phyloP scores from a whole-genome alignment of 352 stramenopile species.

The Phytophthora parvispora region DNA sequence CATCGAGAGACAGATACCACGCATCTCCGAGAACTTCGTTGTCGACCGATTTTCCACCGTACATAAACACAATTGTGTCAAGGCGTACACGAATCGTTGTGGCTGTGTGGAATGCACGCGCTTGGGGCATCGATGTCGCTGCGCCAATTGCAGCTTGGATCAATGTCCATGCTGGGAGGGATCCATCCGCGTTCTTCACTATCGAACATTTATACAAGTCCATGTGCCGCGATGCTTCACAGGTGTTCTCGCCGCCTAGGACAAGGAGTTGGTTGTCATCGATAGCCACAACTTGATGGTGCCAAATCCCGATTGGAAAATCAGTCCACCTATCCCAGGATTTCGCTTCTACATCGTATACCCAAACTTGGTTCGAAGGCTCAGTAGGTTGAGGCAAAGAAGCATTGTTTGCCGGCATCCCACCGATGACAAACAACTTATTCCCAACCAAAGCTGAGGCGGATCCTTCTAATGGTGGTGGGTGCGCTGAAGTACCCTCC shows the following conservation, averaged over 20 bases:
- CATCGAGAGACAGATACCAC: conserved; percentile 87
- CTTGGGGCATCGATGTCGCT: conserved; percentile 65
- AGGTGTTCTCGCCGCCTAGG: conserved; percentile 82
- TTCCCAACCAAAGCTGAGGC: conserved; percentile 68
- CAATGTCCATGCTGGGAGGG: conserved; percentile 78
- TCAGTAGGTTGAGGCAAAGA: conserved; percentile 17
- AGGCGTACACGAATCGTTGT: conserved; percentile 76
- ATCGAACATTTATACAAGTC: conserved; percentile 87
- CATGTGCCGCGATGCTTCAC: conserved; percentile 82
- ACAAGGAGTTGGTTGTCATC: conserved; percentile 83
- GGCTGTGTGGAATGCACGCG: conserved; percentile 79
- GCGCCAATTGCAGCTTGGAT: conserved; percentile 76
- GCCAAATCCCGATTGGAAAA: conserved; percentile 83
- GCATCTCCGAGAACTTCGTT: conserved; percentile 80
- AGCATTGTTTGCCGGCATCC: conserved; percentile 39
- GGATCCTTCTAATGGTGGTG: conserved; percentile 58
- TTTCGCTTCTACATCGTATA: conserved; percentile 60
- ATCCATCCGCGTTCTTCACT: conserved; percentile 63
- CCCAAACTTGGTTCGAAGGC: conserved; percentile 75
- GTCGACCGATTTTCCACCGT: conserved; percentile 80
- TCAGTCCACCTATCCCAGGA: conserved; percentile 84
- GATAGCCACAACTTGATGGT: conserved; percentile 82
- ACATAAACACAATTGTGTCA: conserved; percentile 87
- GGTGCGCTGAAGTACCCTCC: conserved; percentile 9
- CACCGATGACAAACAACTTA: conserved; percentile 84